Evolutionary conservation across 139 green algal genomes (phyloP).

Genomic region (Astrephomene gubernaculifera): DNA sequence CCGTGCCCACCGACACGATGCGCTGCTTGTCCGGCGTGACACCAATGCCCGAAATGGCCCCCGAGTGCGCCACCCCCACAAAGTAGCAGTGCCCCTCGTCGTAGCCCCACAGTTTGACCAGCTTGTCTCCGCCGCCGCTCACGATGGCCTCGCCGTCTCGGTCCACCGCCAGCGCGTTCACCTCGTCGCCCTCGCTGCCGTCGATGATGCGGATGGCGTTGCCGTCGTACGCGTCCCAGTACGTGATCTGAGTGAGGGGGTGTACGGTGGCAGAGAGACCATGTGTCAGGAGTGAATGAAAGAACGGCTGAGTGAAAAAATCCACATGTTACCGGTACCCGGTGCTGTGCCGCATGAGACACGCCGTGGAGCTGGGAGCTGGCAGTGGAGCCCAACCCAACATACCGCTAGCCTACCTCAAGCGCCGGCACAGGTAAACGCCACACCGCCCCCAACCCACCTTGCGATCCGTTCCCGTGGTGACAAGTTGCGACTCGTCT

Average conservation of each 20-base stretch:
- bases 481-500: conserved; percentile 82
- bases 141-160: conserved; percentile 74
- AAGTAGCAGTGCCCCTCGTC: conserved; percentile 87
- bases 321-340: too few relatives aligned
- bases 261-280: neutral
- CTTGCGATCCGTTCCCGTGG: conserved; percentile 86
- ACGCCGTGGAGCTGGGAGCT: too few relatives aligned
- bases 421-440: too few relatives aligned
- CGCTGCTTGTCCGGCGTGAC: conserved; percentile 75
- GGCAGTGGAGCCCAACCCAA: too few relatives aligned
- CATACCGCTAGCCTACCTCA: too few relatives aligned
- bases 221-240: conserved; percentile 89
- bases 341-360: too few relatives aligned
- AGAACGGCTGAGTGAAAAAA: too few relatives aligned
- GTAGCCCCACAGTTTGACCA: conserved; percentile 87
- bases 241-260: conserved; percentile 71
- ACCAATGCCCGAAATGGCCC: conserved; percentile 66
- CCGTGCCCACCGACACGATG: conserved; percentile 81
- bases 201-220: conserved; percentile 89
- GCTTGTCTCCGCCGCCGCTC: conserved; percentile 80
- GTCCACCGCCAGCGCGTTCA: conserved; percentile 78
- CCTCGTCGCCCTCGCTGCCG: conserved; percentile 64
- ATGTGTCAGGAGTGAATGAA: too few relatives aligned
- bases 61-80: conserved; percentile 74
- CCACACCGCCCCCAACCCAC: conserved; percentile 9